Percentiles rank a stretch among this genome's conserved stretches.
These are phyloP conservation scores for Silene coronaria DNA, from an alignment of 179 eudicot genomes.

Conservation along the genomic window DNA sequence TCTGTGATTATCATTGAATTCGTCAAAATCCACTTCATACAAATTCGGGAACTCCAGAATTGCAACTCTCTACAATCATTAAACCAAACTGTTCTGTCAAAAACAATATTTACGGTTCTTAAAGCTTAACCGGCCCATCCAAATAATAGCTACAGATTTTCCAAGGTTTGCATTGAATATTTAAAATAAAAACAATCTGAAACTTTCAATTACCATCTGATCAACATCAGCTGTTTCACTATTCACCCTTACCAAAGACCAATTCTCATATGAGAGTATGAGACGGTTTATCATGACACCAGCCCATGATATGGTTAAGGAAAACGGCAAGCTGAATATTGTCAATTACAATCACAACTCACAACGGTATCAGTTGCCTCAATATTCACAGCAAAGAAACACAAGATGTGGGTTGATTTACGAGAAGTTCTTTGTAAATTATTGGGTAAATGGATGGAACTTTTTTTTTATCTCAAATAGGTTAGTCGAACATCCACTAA, in stretches of 20 bases:
- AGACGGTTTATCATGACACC: no score
- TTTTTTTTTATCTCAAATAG: not conserved
- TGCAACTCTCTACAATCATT: slow-evolving; percentile 62
- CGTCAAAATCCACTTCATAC: slow-evolving; percentile 48
- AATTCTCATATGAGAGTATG: not conserved
- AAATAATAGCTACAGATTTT: not conserved
- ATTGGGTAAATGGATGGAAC: no score
- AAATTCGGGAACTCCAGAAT: slow-evolving; percentile 59
- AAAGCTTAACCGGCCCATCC: not conserved
- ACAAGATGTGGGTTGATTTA: not conserved
- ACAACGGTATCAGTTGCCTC: not conserved
- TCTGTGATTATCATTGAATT: slow-evolving; percentile 62
- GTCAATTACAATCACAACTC: not conserved
- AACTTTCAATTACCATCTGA: no score
- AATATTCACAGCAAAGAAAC: not conserved
- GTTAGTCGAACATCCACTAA: not conserved
- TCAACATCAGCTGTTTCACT: not conserved
- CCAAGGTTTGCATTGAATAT: not conserved
- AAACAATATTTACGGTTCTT: slow-evolving; percentile 3
- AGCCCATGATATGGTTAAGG: not conserved
- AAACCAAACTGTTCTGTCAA: not conserved
- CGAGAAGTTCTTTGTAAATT: not conserved
- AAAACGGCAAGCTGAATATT: not conserved
- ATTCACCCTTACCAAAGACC: not conserved
- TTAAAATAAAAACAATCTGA: no score